These are phyloP conservation scores for Asterochloris sp. DNA, from an alignment of 139 green algal species.

Conservation along the genomic window DNA sequence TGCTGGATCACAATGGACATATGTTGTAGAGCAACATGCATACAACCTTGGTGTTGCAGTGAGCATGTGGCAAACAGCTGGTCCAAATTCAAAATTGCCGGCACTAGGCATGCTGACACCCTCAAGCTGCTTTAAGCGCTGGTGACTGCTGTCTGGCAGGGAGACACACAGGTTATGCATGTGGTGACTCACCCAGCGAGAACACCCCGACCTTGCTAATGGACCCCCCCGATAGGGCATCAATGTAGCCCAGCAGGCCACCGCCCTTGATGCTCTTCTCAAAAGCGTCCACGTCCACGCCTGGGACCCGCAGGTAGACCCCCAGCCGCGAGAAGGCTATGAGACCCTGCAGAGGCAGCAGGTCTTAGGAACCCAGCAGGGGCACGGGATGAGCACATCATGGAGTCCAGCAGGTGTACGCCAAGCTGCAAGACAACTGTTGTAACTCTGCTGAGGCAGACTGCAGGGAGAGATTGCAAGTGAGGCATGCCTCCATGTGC, in stretches of 20 bases:
- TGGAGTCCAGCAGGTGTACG: no score
- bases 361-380: neutral
- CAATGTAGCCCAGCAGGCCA: constrained; percentile 93
- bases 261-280: constrained; percentile 53
- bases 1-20: no score
- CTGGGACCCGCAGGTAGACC: constrained; percentile 91
- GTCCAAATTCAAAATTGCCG: neutral
- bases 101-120: no score
- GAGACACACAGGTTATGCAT: neutral
- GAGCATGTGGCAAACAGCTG: neutral
- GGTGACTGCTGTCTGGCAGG: neutral
- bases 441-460: neutral
- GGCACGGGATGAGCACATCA: neutral
- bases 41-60: no score
- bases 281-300: constrained; percentile 87
- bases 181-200: constrained; percentile 60
- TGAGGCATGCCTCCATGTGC: no score
- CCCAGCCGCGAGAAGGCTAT: constrained; percentile 85
- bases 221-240: constrained; percentile 82
- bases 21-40: no score
- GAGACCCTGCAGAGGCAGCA: constrained; percentile 39
- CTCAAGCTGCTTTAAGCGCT: neutral
- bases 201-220: constrained; percentile 89
- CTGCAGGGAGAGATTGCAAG: no score
- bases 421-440: neutral